A percentile compares a stretch with the other conserved stretches of the same genome.
These are phyloP conservation scores for Blastosporella zonata DNA, from an alignment of 1,284 basidiomycete species.

Conservation along the genomic window DNA sequence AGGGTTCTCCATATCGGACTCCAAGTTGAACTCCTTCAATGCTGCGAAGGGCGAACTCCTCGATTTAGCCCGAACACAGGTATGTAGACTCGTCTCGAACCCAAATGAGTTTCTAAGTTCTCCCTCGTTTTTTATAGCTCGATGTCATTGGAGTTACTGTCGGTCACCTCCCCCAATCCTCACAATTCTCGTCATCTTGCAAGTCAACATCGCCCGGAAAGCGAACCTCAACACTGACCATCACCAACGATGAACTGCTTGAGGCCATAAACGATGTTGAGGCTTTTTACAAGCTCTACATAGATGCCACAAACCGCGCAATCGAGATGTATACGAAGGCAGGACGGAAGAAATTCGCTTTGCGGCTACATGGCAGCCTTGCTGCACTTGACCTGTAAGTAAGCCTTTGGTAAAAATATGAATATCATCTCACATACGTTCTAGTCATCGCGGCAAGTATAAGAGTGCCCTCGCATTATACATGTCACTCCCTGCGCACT, in stretches of 20 bases:
- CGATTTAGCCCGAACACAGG: conserved; percentile 80
- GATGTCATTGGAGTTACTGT: conserved; percentile 75
- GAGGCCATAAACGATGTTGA: conserved; percentile 56
- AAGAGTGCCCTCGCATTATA: conserved; percentile 65
- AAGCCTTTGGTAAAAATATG: conserved; percentile 8
- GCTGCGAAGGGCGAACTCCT: conserved; percentile 80
- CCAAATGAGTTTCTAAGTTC: background rate
- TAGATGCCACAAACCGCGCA: conserved; percentile 71
- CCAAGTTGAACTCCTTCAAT: conserved; percentile 49
- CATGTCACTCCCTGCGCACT: conserved; percentile 77
- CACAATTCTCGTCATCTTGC: conserved; percentile 67
- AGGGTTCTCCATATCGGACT: conserved; percentile 40
- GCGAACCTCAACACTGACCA: conserved; percentile 32
- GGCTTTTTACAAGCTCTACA: conserved; percentile 74
- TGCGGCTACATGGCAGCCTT: conserved; percentile 80
- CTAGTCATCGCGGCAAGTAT: conserved; percentile 65
- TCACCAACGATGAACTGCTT: conserved; percentile 67
- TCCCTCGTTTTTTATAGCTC: conserved; percentile 48
- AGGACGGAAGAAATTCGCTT: conserved; percentile 78
- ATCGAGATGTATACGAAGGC: conserved; percentile 81
- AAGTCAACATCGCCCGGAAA: conserved; percentile 16
- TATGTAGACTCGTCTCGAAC: conserved; percentile 28
- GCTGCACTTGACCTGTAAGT: conserved; percentile 82
- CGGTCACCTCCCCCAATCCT: conserved; percentile 66
- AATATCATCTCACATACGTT: conserved; percentile 11